phyloP scores from a whole-genome alignment of 768 basidiomycete genomes.

The Amanita fuliginea region DNA sequence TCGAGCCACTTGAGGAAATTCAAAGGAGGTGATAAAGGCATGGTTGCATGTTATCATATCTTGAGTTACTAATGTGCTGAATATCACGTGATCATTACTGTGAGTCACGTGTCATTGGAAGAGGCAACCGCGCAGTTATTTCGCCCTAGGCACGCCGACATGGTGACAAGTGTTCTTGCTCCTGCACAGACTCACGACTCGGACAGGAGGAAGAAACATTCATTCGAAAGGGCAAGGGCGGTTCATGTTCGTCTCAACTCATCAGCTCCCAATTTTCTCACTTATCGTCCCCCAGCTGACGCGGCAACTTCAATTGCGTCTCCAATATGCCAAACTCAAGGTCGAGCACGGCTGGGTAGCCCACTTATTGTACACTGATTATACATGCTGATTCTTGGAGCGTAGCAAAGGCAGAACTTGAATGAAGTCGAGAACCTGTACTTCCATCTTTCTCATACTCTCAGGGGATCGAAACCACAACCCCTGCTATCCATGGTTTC shows the following conservation, averaged over 20 bases:
- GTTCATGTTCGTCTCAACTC: slow-evolving; percentile 34
- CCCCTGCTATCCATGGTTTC: background rate
- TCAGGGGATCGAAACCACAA: slow-evolving; percentile 16
- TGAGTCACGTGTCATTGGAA: slow-evolving; percentile 8
- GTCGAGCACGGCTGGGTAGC: slow-evolving; percentile 77
- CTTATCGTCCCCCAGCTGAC: slow-evolving; percentile 35
- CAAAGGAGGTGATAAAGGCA: slow-evolving; percentile 73
- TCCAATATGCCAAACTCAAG: slow-evolving; percentile 70
- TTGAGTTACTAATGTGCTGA: background rate
- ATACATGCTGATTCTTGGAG: background rate
- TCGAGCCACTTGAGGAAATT: slow-evolving; percentile 86
- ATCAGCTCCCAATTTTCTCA: background rate
- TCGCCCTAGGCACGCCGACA: slow-evolving; percentile 9
- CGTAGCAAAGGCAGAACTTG: slow-evolving; percentile 64
- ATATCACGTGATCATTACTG: slow-evolving; percentile 11
- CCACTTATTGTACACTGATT: slow-evolving; percentile 4
- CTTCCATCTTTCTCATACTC: slow-evolving; percentile 57
- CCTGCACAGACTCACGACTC: slow-evolving; percentile 21
- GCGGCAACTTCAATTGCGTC: slow-evolving; percentile 58
- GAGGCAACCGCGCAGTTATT: background rate
- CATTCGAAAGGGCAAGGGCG: slow-evolving; percentile 44
- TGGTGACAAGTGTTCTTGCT: slow-evolving; percentile 23
- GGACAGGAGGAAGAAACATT: slow-evolving; percentile 37
- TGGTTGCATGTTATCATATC: slow-evolving; percentile 15
- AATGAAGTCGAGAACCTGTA: slow-evolving; percentile 80